A percentile compares a stretch with the other conserved stretches of the same genome.
These are phyloP conservation scores for Tephrocybe sp. DNA, from an alignment of 768 basidiomycete species.

Conservation along the genomic window DNA sequence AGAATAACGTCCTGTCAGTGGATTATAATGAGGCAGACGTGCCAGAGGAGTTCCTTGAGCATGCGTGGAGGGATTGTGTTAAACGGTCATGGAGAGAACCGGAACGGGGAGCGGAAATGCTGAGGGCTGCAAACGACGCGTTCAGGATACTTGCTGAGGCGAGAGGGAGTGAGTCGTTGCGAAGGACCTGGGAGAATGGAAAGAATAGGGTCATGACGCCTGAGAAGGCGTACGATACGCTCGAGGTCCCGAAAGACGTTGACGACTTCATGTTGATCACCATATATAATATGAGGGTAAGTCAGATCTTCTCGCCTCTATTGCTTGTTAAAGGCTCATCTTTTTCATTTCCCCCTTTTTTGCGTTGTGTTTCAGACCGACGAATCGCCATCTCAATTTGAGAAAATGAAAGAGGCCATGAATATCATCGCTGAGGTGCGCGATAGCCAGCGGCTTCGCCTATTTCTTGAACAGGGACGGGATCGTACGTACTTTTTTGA, in stretches of 20 bases:
- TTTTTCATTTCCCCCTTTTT: no score
- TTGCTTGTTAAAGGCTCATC: background rate
- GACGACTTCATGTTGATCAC: conserved; percentile 77
- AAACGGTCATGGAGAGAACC: conserved; percentile 55
- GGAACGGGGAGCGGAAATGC: conserved; percentile 42
- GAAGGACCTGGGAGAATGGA: conserved; percentile 50
- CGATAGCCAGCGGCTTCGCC: conserved; percentile 67
- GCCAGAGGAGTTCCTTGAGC: conserved; percentile 64
- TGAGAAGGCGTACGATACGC: conserved; percentile 64
- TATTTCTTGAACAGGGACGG: conserved; percentile 60
- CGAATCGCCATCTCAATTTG: conserved; percentile 63
- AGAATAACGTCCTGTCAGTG: conserved; percentile 52
- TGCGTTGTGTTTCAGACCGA: conserved; percentile 70
- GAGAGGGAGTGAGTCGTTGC: conserved; percentile 48
- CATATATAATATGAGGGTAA: conserved; percentile 67
- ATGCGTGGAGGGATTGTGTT: conserved; percentile 65
- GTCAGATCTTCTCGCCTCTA: conserved; percentile 21
- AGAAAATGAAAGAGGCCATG: conserved; percentile 74
- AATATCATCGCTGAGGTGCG: conserved; percentile 70
- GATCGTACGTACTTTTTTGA: conserved; percentile 62
- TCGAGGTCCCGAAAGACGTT: conserved; percentile 66
- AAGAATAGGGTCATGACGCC: conserved; percentile 62
- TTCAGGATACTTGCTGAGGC: conserved; percentile 67
- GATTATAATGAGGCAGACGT: conserved; percentile 67
- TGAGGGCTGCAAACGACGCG: conserved; percentile 62